Evolutionary conservation across 768 basidiomycete genomes (phyloP).

Genomic region (Tubosaeta sp.): DNA sequence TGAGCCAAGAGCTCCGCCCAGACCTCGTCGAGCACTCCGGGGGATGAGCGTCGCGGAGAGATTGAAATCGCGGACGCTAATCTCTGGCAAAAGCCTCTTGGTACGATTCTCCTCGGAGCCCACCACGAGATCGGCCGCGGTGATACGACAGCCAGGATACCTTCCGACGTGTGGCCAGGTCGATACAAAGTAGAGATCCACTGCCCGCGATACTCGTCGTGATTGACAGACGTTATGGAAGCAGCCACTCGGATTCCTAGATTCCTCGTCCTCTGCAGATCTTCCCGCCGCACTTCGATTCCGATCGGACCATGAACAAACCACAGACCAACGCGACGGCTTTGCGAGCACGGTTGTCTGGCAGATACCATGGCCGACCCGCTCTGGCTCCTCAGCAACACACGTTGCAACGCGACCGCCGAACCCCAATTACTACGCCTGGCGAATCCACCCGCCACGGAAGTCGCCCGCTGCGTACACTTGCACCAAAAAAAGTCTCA

Average conservation of each 20-base stretch:
- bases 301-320: conserved; percentile 7
- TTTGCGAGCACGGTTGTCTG: too few species aligned
- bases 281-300: conserved; percentile 12
- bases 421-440: neutral
- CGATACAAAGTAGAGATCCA: neutral
- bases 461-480: neutral
- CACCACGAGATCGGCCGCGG: conserved; percentile 22
- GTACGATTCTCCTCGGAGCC: conserved; percentile 20
- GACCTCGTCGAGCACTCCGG: too few species aligned
- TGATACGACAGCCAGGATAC: conserved; percentile 12
- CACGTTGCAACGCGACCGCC: neutral
- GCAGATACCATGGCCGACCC: too few species aligned
- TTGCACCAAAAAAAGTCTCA: neutral
- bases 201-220: conserved; percentile 6
- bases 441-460: conserved; percentile 11
- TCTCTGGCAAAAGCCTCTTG: conserved; percentile 2
- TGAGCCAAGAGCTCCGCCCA: too few species aligned
- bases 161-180: neutral
- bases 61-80: conserved; percentile 17
- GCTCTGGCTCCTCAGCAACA: too few species aligned
- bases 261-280: conserved; percentile 21
- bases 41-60: neutral
- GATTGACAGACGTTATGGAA: conserved; percentile 20
- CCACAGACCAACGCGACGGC: neutral
- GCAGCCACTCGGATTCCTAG: conserved; percentile 1